Percentiles rank a stretch among this genome's conserved stretches.
Conservation (phyloP, 2,329 filamentous ascomycete species). For the Cadophora malorum region DNA sequence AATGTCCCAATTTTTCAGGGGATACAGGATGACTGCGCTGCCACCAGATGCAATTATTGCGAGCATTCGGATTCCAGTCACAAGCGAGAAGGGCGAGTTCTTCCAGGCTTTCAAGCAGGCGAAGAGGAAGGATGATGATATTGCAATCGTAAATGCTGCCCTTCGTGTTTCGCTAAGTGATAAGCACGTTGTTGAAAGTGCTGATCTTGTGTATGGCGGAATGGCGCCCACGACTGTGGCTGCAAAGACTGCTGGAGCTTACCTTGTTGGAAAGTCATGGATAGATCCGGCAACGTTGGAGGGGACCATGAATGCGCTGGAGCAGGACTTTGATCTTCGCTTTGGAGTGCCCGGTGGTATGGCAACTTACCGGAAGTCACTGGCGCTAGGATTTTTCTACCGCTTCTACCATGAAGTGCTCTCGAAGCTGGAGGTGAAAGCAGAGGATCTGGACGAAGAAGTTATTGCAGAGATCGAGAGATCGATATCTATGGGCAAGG, state of each 20-base stretch:
- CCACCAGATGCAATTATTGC: constrained; percentile 83
- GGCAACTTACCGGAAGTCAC: constrained; percentile 91
- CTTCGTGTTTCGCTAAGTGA: constrained; percentile 76
- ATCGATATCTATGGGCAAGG: constrained; percentile 78
- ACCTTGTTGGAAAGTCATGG: constrained; percentile 78
- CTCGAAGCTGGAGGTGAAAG: constrained; percentile 59
- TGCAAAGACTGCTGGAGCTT: constrained; percentile 78
- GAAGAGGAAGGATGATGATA: constrained; percentile 97
- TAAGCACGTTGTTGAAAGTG: constrained; percentile 72
- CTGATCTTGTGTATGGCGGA: constrained; percentile 87
- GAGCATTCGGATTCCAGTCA: constrained; percentile 83
- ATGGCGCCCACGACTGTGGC: constrained; percentile 94
- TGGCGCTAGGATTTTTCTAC: constrained; percentile 95
- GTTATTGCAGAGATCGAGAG: constrained; percentile 86
- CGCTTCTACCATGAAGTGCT: constrained; percentile 93
- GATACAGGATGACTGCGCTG: constrained; percentile 85
- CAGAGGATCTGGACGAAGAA: constrained; percentile 68
- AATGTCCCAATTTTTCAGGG: constrained; percentile 91
- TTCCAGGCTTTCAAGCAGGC: constrained; percentile 94
- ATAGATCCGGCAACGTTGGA: constrained; percentile 85
- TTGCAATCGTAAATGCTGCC: constrained; percentile 93
- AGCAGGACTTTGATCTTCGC: constrained; percentile 83
- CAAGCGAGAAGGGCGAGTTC: constrained; percentile 77
- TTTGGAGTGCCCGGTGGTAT: constrained; percentile 96
- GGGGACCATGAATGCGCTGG: constrained; percentile 87